Percentiles rank a stretch among this genome's conserved stretches.
Conservation (phyloP, 176 grass and related monocot species). For the Elaeis guineensis region DNA sequence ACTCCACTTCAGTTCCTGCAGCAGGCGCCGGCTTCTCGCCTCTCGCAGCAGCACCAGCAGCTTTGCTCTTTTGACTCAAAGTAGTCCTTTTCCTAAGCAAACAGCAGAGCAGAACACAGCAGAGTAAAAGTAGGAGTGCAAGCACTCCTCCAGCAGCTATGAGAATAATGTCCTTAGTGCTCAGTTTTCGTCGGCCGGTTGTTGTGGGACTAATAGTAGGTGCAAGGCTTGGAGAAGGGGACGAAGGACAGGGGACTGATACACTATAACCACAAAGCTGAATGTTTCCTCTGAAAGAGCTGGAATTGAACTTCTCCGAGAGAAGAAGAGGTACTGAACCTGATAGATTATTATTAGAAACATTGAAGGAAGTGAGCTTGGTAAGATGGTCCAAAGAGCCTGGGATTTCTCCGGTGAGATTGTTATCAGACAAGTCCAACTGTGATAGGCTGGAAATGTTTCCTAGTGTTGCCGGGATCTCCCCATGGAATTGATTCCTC, state of each 20-base stretch:
- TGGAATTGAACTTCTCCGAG: slow-evolving; percentile 39
- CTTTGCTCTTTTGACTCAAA: slow-evolving; percentile 21
- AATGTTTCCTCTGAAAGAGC: slow-evolving; percentile 52
- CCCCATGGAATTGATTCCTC: slow-evolving; percentile 21
- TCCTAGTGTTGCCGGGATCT: slow-evolving; percentile 28
- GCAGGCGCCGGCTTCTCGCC: slow-evolving; percentile 34
- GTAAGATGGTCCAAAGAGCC: slow-evolving; percentile 21
- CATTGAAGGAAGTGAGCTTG: slow-evolving; percentile 38
- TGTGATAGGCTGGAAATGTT: slow-evolving; percentile 20
- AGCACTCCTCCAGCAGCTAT: slow-evolving; percentile 38
- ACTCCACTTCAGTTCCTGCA: slow-evolving; percentile 18
- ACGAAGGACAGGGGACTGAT: slow-evolving; percentile 36
- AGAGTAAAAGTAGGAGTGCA: slow-evolving; percentile 48
- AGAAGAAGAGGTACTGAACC: slow-evolving; percentile 43
- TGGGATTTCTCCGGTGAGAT: slow-evolving; percentile 42
- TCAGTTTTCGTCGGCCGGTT: slow-evolving; percentile 8
- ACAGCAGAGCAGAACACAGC: slow-evolving; percentile 59
- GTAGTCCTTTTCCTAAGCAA: slow-evolving; percentile 25
- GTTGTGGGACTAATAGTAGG: not conserved
- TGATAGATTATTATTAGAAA: slow-evolving; percentile 71
- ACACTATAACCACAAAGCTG: slow-evolving; percentile 54
- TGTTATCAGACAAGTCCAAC: slow-evolving; percentile 35
- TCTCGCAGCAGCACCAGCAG: not conserved
- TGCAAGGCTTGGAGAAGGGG: slow-evolving; percentile 14
- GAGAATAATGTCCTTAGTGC: slow-evolving; percentile 37